Evolutionary conservation across 176 grass and related monocot genomes (phyloP), one percentile per base, ranked within the genome.

Genomic region (Musa troglodytarum): DNA sequence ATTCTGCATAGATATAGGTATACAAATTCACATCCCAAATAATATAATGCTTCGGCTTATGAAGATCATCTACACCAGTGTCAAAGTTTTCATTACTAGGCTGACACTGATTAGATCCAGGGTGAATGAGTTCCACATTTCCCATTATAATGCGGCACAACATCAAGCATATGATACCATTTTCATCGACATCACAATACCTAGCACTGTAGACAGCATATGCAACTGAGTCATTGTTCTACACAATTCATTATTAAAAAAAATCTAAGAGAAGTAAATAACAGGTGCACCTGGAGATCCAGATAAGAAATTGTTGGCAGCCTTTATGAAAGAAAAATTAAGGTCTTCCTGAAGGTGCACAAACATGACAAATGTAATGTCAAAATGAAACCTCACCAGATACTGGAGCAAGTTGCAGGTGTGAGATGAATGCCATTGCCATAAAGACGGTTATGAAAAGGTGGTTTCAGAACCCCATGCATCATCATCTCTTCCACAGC

Each of bases 61-160:
- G 70, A 77, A 89, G 34, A 83, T 95, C 86, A 87, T 99, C 96
- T 89, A 95, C 88, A 59, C 96, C 96, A 78, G 84, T 99, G 81
- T 99, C 96, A 79, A 89, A 92, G 84, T 79, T 83, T 21, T 80
- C 72, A 61, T 71, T 91, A 85, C 85, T 94, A 76, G 96, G 81
- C 64, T n/a, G 74, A 77, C 67, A 74, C 77, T 99, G 96, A 71
- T 89, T 86, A 74, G 91, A 95, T 86, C 96, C 96, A 73, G 71
- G 81, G 65, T 79, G 84, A 82, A 99, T 87, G 77, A 92, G 73
- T 87, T 99, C 96, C 82, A 94, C 86, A 55, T 95, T 99, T 80
- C 96, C 96, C 96, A 99, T 89, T 74, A 99, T 78, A 64, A 99
- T 85, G 78, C 88, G 91, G 83, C 96, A 99, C 24, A 99, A 83